Conservation (phyloP, 108 stramenopile genomes). For the Fistulifera pelliculosa region DNA sequence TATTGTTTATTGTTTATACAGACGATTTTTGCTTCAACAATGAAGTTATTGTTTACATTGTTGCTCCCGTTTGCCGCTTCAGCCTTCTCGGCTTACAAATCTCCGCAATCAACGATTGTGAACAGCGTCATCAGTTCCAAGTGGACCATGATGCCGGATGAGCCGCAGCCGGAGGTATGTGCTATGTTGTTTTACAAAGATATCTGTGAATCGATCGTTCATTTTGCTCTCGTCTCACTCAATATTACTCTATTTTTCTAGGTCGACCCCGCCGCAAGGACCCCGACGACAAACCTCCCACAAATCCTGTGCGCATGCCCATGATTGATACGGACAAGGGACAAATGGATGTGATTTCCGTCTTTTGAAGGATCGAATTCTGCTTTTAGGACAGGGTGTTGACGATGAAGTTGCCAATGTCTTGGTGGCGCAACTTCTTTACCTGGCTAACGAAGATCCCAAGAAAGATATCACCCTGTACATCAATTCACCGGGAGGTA, state of each 20-base stretch:
- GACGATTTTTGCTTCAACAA: no score
- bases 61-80: neutral
- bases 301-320: slow-evolving; percentile 47
- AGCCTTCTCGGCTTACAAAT: neutral
- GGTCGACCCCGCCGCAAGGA: slow-evolving; percentile 79
- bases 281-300: slow-evolving; percentile 55
- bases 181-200: no score
- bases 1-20: no score
- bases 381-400: slow-evolving; percentile 82
- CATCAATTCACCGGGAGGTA: slow-evolving; percentile 92
- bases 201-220: no score
- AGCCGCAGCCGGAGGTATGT: slow-evolving; percentile 1
- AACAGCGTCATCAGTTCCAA: neutral
- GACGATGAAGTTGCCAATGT: slow-evolving; percentile 95
- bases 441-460: slow-evolving; percentile 92
- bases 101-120: neutral
- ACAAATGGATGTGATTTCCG: slow-evolving; percentile 91
- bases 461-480: slow-evolving; percentile 91
- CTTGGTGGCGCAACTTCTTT: slow-evolving; percentile 86
- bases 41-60: neutral
- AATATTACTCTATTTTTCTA: slow-evolving; percentile 8
- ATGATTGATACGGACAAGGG: slow-evolving; percentile 66
- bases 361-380: slow-evolving; percentile 91
- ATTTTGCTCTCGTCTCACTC: no score
- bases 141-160: slow-evolving; percentile 5